These are phyloP conservation scores for Cutaneotrichosporon sp. DNA, from an alignment of 1,284 basidiomycete genomes.

Conservation along the genomic window DNA sequence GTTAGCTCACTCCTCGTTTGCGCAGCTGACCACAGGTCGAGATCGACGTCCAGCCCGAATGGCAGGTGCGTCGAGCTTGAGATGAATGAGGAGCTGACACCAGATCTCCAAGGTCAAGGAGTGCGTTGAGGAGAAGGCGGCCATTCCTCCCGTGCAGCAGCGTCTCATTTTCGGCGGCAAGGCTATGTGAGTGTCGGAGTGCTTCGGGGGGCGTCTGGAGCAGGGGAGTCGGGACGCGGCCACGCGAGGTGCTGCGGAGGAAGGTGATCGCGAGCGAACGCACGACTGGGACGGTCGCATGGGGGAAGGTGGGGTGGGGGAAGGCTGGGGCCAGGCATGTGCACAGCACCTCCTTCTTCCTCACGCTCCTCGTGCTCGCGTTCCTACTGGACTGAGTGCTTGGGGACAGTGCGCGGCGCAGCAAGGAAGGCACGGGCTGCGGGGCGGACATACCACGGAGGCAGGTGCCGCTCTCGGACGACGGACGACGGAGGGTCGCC, in stretches of 20 bases:
- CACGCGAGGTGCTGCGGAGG: neutral
- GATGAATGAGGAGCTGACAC: slow-evolving; percentile 10
- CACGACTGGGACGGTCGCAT: too few relatives aligned
- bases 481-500: neutral
- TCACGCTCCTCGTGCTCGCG: too few relatives aligned
- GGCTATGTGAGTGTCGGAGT: slow-evolving; percentile 75
- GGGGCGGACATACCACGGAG: too few relatives aligned
- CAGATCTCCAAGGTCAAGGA: slow-evolving; percentile 96
- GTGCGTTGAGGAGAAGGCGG: slow-evolving; percentile 98
- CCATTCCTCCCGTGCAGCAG: slow-evolving; percentile 96
- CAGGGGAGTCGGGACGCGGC: too few relatives aligned
- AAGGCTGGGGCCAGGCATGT: too few relatives aligned
- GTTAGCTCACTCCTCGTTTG: slow-evolving; percentile 25
- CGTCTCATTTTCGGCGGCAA: slow-evolving; percentile 92
- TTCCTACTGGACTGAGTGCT: too few relatives aligned
- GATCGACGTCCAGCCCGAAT: slow-evolving; percentile 89
- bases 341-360: too few relatives aligned
- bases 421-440: too few relatives aligned
- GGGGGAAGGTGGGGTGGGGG: too few relatives aligned
- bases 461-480: too few relatives aligned
- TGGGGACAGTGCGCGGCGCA: too few relatives aligned
- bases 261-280: too few relatives aligned
- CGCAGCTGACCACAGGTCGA: slow-evolving; percentile 57
- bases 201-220: neutral
- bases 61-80: slow-evolving; percentile 66